Conservation (phyloP, 2,329 filamentous ascomycete genomes). For the Lecanicillium sp. region DNA sequence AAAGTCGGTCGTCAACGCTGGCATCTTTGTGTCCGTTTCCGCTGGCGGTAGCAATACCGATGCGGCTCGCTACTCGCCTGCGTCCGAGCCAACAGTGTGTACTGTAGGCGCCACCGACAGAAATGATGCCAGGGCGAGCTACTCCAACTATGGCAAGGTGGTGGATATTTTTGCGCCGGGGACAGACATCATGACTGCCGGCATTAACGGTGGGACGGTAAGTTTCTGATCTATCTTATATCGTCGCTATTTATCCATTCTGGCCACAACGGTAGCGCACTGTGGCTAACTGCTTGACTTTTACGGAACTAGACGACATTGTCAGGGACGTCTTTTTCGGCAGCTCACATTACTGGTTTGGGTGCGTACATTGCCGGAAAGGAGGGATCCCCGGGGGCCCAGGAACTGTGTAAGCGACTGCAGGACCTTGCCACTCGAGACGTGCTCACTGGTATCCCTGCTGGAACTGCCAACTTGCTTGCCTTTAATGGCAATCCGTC, state of each 20-base stretch:
- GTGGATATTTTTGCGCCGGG: conserved; percentile 41
- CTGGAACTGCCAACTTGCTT: conserved; percentile 38
- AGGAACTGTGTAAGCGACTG: conserved; percentile 37
- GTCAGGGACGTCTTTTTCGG: conserved; percentile 39
- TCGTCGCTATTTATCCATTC: background rate
- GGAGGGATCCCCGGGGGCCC: conserved; percentile 23
- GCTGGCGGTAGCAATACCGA: conserved; percentile 33
- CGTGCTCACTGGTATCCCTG: conserved; percentile 28
- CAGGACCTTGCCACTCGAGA: conserved; percentile 29
- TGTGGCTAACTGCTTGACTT: conserved; percentile 14
- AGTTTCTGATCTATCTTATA: conserved; percentile 8
- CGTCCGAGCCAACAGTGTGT: conserved; percentile 13
- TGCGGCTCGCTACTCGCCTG: conserved; percentile 12
- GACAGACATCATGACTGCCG: conserved; percentile 32
- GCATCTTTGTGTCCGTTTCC: conserved; percentile 41
- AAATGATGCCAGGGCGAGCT: conserved; percentile 27
- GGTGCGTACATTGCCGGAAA: conserved; percentile 15
- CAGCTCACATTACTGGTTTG: conserved; percentile 32
- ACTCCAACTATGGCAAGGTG: conserved; percentile 33
- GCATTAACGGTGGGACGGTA: conserved; percentile 28
- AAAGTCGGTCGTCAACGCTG: conserved; percentile 27
- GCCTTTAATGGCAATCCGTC: conserved; percentile 38
- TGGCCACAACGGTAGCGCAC: too few species aligned
- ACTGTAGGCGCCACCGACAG: conserved; percentile 12
- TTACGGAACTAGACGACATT: conserved; percentile 17